Evolutionary conservation across 2,329 filamentous ascomycete genomes (phyloP).

Genomic region (Trichoderma endophyticum): DNA sequence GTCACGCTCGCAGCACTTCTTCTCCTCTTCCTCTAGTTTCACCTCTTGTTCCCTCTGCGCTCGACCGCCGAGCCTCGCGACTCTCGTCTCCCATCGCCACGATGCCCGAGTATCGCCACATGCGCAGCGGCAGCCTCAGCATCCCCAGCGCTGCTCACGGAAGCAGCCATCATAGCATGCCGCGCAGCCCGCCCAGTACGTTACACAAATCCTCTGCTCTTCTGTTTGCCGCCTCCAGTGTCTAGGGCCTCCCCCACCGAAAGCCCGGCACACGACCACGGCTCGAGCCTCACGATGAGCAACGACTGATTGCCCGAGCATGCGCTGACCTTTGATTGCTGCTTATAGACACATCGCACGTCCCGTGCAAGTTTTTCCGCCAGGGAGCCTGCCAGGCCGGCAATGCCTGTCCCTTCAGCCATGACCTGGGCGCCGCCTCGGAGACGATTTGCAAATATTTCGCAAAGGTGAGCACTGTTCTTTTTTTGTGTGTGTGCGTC

Average conservation of each 20-base stretch:
- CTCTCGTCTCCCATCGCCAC: slow-evolving; percentile 21
- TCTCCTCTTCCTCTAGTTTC: slow-evolving; percentile 18
- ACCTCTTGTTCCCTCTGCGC: slow-evolving; percentile 8
- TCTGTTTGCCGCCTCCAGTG: not conserved
- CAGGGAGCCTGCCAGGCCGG: slow-evolving; percentile 96
- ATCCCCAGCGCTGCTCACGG: slow-evolving; percentile 38
- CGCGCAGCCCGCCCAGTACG: slow-evolving; percentile 62
- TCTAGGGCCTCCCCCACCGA: slow-evolving; percentile 10
- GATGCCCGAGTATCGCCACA: slow-evolving; percentile 55
- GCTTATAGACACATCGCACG: slow-evolving; percentile 80
- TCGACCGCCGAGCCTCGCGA: slow-evolving; percentile 16
- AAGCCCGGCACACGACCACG: slow-evolving; percentile 17
- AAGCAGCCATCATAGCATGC: slow-evolving; percentile 33
- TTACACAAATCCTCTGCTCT: slow-evolving; percentile 10
- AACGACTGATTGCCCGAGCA: not conserved
- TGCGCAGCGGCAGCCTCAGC: slow-evolving; percentile 57
- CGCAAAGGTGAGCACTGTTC: slow-evolving; percentile 68
- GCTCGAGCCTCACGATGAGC: not conserved
- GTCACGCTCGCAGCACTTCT: slow-evolving; percentile 20
- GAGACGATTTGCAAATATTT: slow-evolving; percentile 99
- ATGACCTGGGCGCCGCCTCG: slow-evolving; percentile 79
- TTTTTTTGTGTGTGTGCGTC: slow-evolving; percentile 3
- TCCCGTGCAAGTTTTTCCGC: slow-evolving; percentile 99
- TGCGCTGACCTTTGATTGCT: slow-evolving; percentile 20
- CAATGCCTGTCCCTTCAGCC: slow-evolving; percentile 91